Percentiles rank a stretch among this genome's conserved stretches.
Conservation (phyloP, 768 basidiomycete species). For the Amanita muscaria region DNA sequence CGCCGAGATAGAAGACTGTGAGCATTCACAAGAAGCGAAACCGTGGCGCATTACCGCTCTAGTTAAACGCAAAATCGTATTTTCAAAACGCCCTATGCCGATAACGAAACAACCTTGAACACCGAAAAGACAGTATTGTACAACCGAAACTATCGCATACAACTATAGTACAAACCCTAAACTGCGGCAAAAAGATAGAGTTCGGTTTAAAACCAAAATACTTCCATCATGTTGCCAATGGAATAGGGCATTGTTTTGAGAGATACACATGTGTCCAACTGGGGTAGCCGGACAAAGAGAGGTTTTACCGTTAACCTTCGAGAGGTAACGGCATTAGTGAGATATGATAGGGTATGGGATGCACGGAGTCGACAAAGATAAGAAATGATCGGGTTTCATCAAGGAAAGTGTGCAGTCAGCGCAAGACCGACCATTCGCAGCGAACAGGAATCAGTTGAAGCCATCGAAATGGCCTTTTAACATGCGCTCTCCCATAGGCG, state of each 20-base stretch:
- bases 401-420: not conserved
- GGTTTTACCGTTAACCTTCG: too few relatives aligned
- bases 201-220: too few relatives aligned
- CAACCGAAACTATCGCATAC: too few relatives aligned
- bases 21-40: too few relatives aligned
- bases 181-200: not conserved
- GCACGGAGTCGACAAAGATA: not conserved
- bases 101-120: conserved; percentile 26
- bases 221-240: too few relatives aligned
- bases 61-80: conserved; percentile 76
- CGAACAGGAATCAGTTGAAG: conserved; percentile 56
- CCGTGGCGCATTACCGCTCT: conserved; percentile 64
- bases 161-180: not conserved
- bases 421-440: not conserved
- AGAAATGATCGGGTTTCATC: not conserved
- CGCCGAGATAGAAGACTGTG: not conserved
- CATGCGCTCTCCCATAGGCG: conserved; percentile 87
- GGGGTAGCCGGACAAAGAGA: too few relatives aligned
- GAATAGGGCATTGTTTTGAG: too few relatives aligned
- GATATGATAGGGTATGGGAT: conserved; percentile 2
- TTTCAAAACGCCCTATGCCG: conserved; percentile 78
- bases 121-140: not conserved
- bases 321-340: not conserved
- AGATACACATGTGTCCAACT: too few relatives aligned
- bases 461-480: conserved; percentile 89